Evolutionary conservation across 75 land plant species (phyloP).

Genomic region (Pinus albicaulis): DNA sequence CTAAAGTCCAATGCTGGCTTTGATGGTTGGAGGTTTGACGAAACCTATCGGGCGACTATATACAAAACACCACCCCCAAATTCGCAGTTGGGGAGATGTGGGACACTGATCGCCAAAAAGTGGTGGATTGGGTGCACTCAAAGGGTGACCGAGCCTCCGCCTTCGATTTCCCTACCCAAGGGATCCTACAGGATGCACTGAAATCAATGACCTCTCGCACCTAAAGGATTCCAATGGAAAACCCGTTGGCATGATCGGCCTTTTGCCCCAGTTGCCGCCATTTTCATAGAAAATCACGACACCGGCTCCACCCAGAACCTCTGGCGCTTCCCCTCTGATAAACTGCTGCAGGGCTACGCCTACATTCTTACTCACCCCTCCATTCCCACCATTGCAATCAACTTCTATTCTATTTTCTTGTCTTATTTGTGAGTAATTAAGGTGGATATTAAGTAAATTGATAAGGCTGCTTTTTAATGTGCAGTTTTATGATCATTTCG

Average conservation of each 20-base stretch:
- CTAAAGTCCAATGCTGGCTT: conserved; percentile 27
- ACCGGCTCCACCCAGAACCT: conserved; percentile 55
- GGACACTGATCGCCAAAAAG: conserved; percentile 28
- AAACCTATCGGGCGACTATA: conserved; percentile 19
- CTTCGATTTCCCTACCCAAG: conserved; percentile 49
- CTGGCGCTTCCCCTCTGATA: conserved; percentile 45
- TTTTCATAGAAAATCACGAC: conserved; percentile 85
- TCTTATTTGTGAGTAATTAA: too few species aligned
- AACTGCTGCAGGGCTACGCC: conserved; percentile 58
- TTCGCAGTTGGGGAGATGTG: conserved; percentile 77
- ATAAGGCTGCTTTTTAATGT: background rate
- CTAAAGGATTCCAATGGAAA: conserved; percentile 51
- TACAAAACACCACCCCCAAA: conserved; percentile 20
- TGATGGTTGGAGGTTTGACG: conserved; percentile 42
- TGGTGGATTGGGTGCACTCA: conserved; percentile 29
- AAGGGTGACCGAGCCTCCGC: conserved; percentile 22
- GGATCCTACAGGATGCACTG: conserved; percentile 34
- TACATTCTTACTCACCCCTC: conserved; percentile 67
- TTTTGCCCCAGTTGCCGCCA: conserved; percentile 68
- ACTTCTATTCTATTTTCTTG: too few species aligned
- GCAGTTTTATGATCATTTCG: conserved; percentile 52
- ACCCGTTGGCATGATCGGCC: conserved; percentile 70
- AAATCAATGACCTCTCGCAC: conserved; percentile 48
- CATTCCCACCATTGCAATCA: conserved; percentile 30
- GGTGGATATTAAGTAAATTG: background rate